Evolutionary conservation across 495 filamentous ascomycete species (phyloP), one percentile per base, ranked within the genome.

Genomic region (Xylaria bambusicola): DNA sequence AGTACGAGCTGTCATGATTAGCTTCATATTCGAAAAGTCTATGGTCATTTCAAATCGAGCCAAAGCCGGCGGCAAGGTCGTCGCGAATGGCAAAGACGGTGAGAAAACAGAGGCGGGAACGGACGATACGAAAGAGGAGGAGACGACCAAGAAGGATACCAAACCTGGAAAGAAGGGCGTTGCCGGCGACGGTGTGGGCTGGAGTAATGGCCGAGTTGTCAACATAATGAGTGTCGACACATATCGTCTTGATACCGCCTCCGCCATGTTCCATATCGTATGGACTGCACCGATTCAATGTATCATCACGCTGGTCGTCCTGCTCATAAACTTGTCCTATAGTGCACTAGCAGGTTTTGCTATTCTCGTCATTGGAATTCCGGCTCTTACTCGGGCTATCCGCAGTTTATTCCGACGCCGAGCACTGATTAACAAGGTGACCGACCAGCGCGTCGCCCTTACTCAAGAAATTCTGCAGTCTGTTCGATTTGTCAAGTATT

Each of bases 171-270:
- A 65, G 78, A 75, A 63, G 2, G 75, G 71, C 5, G 75, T 88
- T 13, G 69, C 80, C 8, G 85, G 84, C 15, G 87, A 92, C 62
- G 88, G 88, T 23, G 80, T 80, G 6, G 92, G 92, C 18, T 98
- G 93, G 93, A 84, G 85, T 44, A 98, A 97, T 66, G 93, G 93
- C 18, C 83, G 89, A 55, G 88, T 98, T 27, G 83, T 93, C 61
- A 95, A 93, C 54, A 68, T 98, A 64, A 97, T 98, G 93, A 89
- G 88, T 56, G 90, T 92, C 38, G 93, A 98, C 65, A 92, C 93
- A 15, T 92, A 93, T 73, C 89, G 92, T 51, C 80, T 98, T 59
- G 92, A 97, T 66, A 84, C 89, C 66, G 91, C 91, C 3, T 88
- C 79, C 13, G 90, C 89, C 50, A 83, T 96, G 76, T 92, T 97